Conservation (phyloP, 768 basidiomycete genomes). For the Boletus rex-veris region DNA sequence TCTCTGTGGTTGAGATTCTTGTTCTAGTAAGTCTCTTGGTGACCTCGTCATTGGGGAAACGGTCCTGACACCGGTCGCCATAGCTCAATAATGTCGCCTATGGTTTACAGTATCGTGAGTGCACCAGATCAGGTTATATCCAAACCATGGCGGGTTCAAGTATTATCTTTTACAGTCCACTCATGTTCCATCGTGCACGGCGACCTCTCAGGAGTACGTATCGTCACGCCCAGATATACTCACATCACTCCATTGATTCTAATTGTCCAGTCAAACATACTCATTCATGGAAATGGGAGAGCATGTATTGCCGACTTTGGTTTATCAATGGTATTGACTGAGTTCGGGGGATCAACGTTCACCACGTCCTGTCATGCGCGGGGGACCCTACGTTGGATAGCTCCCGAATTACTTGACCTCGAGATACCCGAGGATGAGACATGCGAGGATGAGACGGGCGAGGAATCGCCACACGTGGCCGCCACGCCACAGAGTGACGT, state of each 20-base stretch:
- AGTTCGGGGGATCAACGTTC: slow-evolving; percentile 5
- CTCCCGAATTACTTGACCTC: no score
- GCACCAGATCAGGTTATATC: no score
- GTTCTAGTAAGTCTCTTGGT: not conserved
- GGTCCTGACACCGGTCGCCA: not conserved
- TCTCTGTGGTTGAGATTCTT: not conserved
- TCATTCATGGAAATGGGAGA: slow-evolving; percentile 31
- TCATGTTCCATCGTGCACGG: slow-evolving; percentile 17
- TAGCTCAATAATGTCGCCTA: slow-evolving; percentile 12
- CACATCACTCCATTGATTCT: not conserved
- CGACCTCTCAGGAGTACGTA: slow-evolving; percentile 16
- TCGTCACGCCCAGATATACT: no score
- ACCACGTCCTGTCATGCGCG: slow-evolving; percentile 12
- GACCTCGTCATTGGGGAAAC: not conserved
- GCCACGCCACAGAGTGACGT: no score
- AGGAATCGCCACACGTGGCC: no score
- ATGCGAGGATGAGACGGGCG: no score
- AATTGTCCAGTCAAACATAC: slow-evolving; percentile 33
- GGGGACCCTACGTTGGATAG: slow-evolving; percentile 3
- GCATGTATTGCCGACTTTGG: no score
- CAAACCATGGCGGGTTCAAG: no score
- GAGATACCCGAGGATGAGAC: no score
- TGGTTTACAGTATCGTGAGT: slow-evolving; percentile 14
- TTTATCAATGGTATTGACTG: not conserved
- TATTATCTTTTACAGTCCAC: slow-evolving; percentile 6